These are phyloP conservation scores for Krasilnikovozyma curviuscula DNA, from an alignment of 768 basidiomycete genomes.

Conservation along the genomic window DNA sequence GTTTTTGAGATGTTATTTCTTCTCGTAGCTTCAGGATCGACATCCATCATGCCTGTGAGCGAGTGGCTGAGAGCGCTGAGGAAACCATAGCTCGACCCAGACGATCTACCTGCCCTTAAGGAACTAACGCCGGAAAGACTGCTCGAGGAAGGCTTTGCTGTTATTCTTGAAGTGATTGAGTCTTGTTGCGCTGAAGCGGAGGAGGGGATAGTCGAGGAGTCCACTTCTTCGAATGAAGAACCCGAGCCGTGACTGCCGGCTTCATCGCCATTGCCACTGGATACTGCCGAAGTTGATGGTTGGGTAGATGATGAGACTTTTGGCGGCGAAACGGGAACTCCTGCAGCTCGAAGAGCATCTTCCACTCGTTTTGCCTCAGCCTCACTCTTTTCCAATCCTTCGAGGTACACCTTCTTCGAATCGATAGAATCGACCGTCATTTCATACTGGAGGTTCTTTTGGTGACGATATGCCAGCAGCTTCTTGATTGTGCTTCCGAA, in stretches of 20 bases:
- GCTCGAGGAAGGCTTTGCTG: background rate
- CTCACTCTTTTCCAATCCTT: slow-evolving; percentile 82
- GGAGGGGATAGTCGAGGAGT: background rate
- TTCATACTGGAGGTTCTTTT: slow-evolving; percentile 94
- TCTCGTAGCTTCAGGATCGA: slow-evolving; percentile 87
- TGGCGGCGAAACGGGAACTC: background rate
- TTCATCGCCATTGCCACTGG: background rate
- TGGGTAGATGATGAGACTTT: background rate
- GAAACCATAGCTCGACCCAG: slow-evolving; percentile 57
- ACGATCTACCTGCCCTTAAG: background rate
- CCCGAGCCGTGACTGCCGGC: background rate
- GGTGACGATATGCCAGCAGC: slow-evolving; percentile 80
- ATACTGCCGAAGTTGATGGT: background rate
- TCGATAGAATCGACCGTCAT: slow-evolving; percentile 84
- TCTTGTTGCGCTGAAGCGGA: background rate
- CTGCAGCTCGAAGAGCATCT: slow-evolving; percentile 42
- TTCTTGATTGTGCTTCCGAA: slow-evolving; percentile 90
- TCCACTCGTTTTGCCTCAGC: slow-evolving; percentile 73
- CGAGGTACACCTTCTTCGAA: slow-evolving; percentile 59
- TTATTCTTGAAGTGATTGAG: background rate
- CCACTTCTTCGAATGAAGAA: background rate
- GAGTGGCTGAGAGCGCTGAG: slow-evolving; percentile 84
- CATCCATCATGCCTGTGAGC: slow-evolving; percentile 94
- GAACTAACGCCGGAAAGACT: background rate
- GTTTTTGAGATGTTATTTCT: slow-evolving; percentile 86